Evolutionary conservation across 2,329 filamentous ascomycete species (phyloP).

Genomic region (Diaporthe citrichinensis): DNA sequence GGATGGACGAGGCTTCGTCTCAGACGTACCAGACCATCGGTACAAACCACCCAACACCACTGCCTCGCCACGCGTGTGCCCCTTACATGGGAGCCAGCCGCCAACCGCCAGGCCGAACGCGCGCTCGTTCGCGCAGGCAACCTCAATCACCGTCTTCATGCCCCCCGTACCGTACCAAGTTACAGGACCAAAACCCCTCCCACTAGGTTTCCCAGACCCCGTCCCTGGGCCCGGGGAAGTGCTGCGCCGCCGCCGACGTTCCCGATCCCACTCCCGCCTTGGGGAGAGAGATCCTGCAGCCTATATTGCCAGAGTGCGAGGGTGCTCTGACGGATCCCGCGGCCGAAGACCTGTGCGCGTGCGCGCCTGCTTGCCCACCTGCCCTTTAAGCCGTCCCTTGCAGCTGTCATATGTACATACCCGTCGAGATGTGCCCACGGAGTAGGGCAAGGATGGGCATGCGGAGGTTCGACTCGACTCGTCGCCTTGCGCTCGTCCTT

Average conservation of each 20-base stretch:
- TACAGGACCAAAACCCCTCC: neutral
- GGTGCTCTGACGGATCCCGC: neutral
- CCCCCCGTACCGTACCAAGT: too few relatives aligned
- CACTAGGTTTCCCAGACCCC: neutral
- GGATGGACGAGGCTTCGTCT: neutral
- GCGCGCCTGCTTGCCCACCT: neutral
- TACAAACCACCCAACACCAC: neutral
- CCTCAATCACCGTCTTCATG: neutral
- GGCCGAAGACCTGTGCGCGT: neutral
- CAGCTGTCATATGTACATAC: slow-evolving; percentile 31
- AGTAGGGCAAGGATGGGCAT: neutral
- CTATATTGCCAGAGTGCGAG: neutral
- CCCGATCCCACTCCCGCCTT: neutral
- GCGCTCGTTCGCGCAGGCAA: neutral
- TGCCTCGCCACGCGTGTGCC: neutral
- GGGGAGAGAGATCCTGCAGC: neutral
- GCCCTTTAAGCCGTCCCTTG: slow-evolving; percentile 4
- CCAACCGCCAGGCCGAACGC: neutral
- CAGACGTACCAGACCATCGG: neutral
- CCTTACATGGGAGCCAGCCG: neutral
- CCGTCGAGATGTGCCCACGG: neutral
- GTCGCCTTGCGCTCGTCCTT: neutral
- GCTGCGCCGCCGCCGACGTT: neutral
- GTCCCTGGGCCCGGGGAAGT: neutral
- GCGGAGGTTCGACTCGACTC: neutral